Evolutionary conservation across 208 protist genomes (phyloP).

Genomic region (Naegleria fowleri): DNA sequence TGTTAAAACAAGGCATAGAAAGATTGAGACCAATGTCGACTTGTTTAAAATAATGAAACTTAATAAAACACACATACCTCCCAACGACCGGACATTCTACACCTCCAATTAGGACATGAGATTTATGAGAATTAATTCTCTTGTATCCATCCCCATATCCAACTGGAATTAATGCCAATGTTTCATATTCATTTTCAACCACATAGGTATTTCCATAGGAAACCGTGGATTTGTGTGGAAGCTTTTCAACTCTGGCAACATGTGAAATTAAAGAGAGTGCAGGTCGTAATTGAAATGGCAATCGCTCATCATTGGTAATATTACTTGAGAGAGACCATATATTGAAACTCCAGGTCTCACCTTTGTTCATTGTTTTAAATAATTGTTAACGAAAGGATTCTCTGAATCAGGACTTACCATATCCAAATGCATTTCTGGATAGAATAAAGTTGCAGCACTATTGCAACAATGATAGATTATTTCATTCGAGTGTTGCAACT

Average conservation of each 20-base stretch:
- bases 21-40: too few species aligned
- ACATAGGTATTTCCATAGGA: background rate
- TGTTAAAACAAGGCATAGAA: too few species aligned
- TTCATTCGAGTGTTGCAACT: background rate
- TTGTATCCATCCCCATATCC: slow-evolving; percentile 12
- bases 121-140: background rate
- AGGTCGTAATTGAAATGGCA: background rate
- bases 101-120: background rate
- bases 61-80: too few species aligned
- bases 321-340: background rate
- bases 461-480: background rate
- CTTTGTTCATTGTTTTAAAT: too few species aligned
- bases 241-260: background rate
- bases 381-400: too few species aligned
- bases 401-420: too few species aligned
- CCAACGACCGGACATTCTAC: background rate
- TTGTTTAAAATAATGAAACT: too few species aligned
- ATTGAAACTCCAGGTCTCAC: background rate
- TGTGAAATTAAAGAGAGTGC: background rate
- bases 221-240: background rate
- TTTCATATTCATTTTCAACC: background rate
- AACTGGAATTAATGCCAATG: background rate
- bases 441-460: slow-evolving; percentile 1
- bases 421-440: background rate
- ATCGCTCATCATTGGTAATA: background rate